Conservation (phyloP, 2,329 filamentous ascomycete genomes). For the Paecilomyces fulvus region DNA sequence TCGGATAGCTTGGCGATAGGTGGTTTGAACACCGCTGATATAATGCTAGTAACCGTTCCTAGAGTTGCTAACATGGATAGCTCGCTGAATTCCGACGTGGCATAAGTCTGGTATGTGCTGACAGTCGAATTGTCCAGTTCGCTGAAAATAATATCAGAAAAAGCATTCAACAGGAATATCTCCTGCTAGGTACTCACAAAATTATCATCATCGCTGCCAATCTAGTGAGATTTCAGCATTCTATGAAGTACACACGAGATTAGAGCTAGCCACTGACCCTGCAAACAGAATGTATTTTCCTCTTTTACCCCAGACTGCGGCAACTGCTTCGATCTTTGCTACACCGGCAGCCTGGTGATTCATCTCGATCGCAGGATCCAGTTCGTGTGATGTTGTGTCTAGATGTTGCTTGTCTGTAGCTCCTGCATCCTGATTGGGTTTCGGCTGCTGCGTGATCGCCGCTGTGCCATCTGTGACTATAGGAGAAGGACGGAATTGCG, state of each 20-base stretch:
- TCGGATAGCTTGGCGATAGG: constrained; percentile 37
- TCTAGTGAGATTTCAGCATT: constrained; percentile 5
- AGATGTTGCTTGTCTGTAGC: constrained; percentile 3
- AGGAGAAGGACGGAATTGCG: background rate
- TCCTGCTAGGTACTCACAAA: constrained; percentile 13
- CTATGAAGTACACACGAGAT: background rate
- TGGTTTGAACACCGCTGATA: constrained; percentile 33
- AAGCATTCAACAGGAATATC: no score
- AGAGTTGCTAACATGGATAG: constrained; percentile 28
- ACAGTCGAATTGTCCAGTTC: constrained; percentile 31
- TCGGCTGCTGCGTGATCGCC: background rate
- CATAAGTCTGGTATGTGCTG: constrained; percentile 34
- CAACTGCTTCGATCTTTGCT: constrained; percentile 20
- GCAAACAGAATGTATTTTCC: constrained; percentile 21
- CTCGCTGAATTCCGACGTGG: constrained; percentile 30
- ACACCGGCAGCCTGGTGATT: constrained; percentile 11
- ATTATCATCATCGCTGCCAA: constrained; percentile 23
- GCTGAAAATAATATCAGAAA: constrained; percentile 10
- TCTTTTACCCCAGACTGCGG: constrained; percentile 20
- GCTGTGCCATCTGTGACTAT: background rate
- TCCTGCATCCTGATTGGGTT: background rate
- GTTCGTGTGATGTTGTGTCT: constrained; percentile 4
- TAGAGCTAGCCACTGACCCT: constrained; percentile 11
- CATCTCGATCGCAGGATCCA: background rate
- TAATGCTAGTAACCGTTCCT: constrained; percentile 29